Conservation (phyloP, 345 rosid species). For the Kernera saxatilis region DNA sequence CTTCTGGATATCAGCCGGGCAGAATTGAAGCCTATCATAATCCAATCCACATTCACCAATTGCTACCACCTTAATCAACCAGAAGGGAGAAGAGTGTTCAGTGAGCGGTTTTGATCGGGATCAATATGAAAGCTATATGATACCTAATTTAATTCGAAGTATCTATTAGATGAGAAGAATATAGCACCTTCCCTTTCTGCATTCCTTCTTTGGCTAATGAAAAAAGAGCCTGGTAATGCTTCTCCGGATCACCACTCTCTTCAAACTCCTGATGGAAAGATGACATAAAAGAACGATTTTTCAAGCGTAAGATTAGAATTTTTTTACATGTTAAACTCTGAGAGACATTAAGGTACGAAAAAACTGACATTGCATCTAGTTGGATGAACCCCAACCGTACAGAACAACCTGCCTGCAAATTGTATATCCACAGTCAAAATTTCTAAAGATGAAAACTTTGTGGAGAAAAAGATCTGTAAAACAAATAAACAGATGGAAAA, state of each 20-base stretch:
- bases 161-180: not conserved
- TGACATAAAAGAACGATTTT: slow-evolving; percentile 12
- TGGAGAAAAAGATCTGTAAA: not conserved
- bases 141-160: not conserved
- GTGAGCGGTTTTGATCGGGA: not conserved
- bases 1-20: slow-evolving; percentile 72
- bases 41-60: slow-evolving; percentile 98
- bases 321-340: not conserved
- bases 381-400: slow-evolving; percentile 96
- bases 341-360: slow-evolving; percentile 5
- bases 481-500: not conserved
- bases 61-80: slow-evolving; percentile 65
- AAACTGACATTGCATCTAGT: slow-evolving; percentile 79
- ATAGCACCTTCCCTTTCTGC: slow-evolving; percentile 77
- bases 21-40: slow-evolving; percentile 95
- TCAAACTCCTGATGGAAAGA: slow-evolving; percentile 67
- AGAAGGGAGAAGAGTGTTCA: not conserved
- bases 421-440: not conserved
- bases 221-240: slow-evolving; percentile 76
- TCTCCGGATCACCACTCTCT: slow-evolving; percentile 80
- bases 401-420: slow-evolving; percentile 72
- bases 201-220: slow-evolving; percentile 78
- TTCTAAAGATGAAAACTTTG: not conserved
- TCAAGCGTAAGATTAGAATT: not conserved
- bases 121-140: not conserved